Evolutionary conservation across 805 yeast species (phyloP).

Genomic region (Yarrowia phangngaensis): DNA sequence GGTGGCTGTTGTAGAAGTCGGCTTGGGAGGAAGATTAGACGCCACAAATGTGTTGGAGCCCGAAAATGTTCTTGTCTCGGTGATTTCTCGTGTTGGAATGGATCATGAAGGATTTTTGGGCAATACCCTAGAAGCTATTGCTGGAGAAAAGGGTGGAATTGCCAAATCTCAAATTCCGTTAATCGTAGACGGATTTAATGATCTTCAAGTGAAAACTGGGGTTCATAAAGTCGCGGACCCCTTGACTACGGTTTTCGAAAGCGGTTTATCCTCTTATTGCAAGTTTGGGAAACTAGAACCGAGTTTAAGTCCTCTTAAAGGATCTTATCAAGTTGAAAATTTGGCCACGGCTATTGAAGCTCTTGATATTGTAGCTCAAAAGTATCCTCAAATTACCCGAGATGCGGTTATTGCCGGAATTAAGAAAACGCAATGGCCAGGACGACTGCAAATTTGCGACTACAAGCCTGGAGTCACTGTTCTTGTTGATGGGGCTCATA

Average conservation of each 20-base stretch:
- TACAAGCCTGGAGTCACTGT: constrained; percentile 39
- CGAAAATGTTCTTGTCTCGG: constrained; percentile 55
- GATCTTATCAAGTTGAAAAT: constrained; percentile 70
- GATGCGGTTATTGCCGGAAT: constrained; percentile 43
- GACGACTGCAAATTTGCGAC: constrained; percentile 59
- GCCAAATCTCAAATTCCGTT: constrained; percentile 58
- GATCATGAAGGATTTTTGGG: constrained; percentile 86
- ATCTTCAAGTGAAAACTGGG: constrained; percentile 47
- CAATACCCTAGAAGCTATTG: constrained; percentile 57
- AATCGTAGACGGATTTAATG: constrained; percentile 70
- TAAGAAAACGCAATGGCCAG: constrained; percentile 69
- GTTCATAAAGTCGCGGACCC: constrained; percentile 43
- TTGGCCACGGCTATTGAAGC: constrained; percentile 63
- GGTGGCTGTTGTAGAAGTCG: constrained; percentile 87
- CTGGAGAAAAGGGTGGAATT: constrained; percentile 82
- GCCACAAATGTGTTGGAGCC: constrained; percentile 67
- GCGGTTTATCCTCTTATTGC: constrained; percentile 27
- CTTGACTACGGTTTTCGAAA: constrained; percentile 38
- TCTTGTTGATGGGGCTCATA: constrained; percentile 90
- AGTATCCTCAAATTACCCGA: constrained; percentile 37
- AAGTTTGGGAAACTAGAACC: constrained; percentile 14
- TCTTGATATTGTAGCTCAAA: constrained; percentile 42
- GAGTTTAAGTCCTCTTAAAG: constrained; percentile 54
- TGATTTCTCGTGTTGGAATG: constrained; percentile 76
- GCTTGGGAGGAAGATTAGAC: constrained; percentile 85